Conservation (phyloP, 179 eudicot genomes). For the Amaranthus tricolor region DNA sequence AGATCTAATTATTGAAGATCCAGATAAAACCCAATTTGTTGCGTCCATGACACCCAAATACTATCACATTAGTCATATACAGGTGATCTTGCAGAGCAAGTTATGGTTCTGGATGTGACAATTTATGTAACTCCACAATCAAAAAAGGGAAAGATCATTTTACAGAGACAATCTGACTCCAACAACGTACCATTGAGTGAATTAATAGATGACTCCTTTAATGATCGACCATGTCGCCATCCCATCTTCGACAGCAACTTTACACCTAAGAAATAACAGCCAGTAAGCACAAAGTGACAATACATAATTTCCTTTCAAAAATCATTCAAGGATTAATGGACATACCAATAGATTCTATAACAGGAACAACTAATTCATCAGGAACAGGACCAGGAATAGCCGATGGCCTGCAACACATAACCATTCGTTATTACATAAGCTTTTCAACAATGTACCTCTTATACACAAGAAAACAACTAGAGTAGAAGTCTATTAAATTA, state of each 20-base stretch:
- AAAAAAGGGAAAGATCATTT: background rate
- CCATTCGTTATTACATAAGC: background rate
- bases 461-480: too few relatives aligned
- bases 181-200: slow-evolving; percentile 61
- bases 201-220: slow-evolving; percentile 55
- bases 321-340: slow-evolving; percentile 16
- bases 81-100: too few relatives aligned
- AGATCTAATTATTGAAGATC: too few relatives aligned
- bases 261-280: slow-evolving; percentile 51
- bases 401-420: slow-evolving; percentile 61
- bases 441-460: background rate
- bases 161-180: slow-evolving; percentile 7
- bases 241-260: slow-evolving; percentile 92
- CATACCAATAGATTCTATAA: slow-evolving; percentile 76
- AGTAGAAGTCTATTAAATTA: too few relatives aligned
- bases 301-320: slow-evolving; percentile 1
- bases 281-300: slow-evolving; percentile 21
- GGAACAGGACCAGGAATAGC: slow-evolving; percentile 90
- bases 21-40: too few relatives aligned
- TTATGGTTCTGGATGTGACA: background rate
- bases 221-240: slow-evolving; percentile 89
- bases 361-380: slow-evolving; percentile 77
- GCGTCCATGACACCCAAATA: too few relatives aligned
- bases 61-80: too few relatives aligned
- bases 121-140: background rate